These are phyloP conservation scores for Penicillium sp. DNA, from an alignment of 2,329 filamentous ascomycete species.

Conservation along the genomic window DNA sequence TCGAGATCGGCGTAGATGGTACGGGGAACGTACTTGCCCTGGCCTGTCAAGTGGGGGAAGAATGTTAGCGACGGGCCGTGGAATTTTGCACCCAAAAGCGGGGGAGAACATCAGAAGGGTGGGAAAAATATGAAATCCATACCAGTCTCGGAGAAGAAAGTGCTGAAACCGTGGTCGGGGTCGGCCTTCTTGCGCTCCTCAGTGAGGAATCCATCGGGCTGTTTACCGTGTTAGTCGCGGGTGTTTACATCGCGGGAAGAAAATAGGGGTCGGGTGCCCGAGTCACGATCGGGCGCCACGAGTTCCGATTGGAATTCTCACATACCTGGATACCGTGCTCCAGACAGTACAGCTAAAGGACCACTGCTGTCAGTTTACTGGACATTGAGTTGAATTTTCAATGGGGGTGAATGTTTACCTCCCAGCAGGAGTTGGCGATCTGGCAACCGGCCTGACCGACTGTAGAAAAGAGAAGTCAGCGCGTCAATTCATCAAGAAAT, in stretches of 20 bases:
- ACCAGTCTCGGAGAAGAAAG: conserved; percentile 99
- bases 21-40: conserved; percentile 98
- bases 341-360: conserved; percentile 91
- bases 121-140: conserved; percentile 45
- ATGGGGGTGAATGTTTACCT: conserved; percentile 68
- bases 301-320: conserved; percentile 24
- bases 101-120: conserved; percentile 19
- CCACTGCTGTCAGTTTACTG: conserved; percentile 37
- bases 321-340: conserved; percentile 98
- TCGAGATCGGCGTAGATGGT: conserved; percentile 99
- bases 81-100: conserved; percentile 11
- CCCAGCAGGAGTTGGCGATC: conserved; percentile 99
- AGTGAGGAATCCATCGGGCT: conserved; percentile 98
- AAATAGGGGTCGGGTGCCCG: conserved; percentile 23
- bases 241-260: conserved; percentile 20
- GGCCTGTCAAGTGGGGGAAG: conserved; percentile 58
- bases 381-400: conserved; percentile 1
- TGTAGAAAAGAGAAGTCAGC: conserved; percentile 50
- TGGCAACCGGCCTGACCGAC: conserved; percentile 99
- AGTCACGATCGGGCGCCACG: conserved; percentile 19
- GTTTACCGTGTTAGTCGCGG: conserved; percentile 30
- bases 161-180: conserved; percentile 97
- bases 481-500: conserved; percentile 31
- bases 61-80: conserved; percentile 18
- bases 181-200: conserved; percentile 94